Conservation (phyloP, 805 yeast species). For the Cyberlindnera bimundalis region DNA sequence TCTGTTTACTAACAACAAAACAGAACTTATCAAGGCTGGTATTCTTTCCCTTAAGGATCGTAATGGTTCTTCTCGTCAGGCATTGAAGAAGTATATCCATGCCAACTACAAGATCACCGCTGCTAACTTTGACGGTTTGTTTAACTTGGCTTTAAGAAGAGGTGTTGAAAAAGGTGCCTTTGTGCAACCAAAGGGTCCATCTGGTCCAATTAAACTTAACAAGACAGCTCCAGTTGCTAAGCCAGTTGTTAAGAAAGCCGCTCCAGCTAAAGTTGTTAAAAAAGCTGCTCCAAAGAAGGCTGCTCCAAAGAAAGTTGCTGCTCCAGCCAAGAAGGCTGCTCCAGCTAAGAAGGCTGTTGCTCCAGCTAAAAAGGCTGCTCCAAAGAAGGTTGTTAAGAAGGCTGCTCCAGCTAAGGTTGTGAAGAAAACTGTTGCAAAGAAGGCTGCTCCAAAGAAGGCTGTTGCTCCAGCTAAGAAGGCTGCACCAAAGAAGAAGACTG, state of each 20-base stretch:
- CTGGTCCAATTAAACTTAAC: conserved; percentile 74
- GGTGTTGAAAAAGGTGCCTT: conserved; percentile 79
- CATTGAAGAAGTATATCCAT: conserved; percentile 78
- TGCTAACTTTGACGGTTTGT: conserved; percentile 67
- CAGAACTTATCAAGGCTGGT: conserved; percentile 48
- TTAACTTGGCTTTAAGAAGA: conserved; percentile 74
- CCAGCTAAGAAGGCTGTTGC: conserved; percentile 27
- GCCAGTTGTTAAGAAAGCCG: conserved; percentile 27
- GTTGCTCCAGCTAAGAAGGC: conserved; percentile 18
- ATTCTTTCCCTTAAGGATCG: conserved; percentile 70
- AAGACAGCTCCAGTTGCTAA: conserved; percentile 30
- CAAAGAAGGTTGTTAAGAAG: conserved; percentile 14
- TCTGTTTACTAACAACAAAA: conserved; percentile 9
- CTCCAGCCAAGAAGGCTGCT: conserved; percentile 22
- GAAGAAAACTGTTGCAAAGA: conserved; percentile 24
- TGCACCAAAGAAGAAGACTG: conserved; percentile 15
- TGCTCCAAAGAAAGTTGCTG: conserved; percentile 30
- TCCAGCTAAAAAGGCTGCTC: conserved; percentile 20
- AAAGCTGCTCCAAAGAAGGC: conserved; percentile 31
- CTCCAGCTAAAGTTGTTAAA: conserved; percentile 27
- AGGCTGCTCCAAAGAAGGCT: conserved; percentile 1
- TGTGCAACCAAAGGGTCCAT: conserved; percentile 83
- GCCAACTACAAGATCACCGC: conserved; percentile 56
- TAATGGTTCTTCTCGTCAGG: conserved; percentile 82
- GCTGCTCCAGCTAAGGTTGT: conserved; percentile 23